Evolutionary conservation across 768 basidiomycete genomes (phyloP), one percentile per base, ranked within the genome.

Genomic region (Suillus discolor): DNA sequence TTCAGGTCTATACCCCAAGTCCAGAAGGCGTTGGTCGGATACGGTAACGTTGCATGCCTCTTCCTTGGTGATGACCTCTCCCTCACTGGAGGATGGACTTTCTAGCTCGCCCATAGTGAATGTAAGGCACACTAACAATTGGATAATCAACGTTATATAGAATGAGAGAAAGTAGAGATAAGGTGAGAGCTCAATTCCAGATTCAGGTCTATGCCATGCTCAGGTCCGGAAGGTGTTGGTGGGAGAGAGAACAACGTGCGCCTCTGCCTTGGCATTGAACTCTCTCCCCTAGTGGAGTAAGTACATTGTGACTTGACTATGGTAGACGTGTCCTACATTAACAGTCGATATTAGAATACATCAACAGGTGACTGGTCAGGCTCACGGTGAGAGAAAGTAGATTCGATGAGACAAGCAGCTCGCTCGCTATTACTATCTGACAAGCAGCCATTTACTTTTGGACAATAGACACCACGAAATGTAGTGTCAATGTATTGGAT

Each of bases 1-100:
- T 67, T 87, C 83, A 60, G 81, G 79, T 68, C 80, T 82, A 71
- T 87, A 87, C 12, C 85, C 86, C 20, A 87, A 80, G 51, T 84
- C 82, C 54, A 80, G 77, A 61, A 85, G 75, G 36, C 83, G 79
- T 66, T 77, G 73, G 73, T 87, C 82, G 2, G 78, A 77, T 70
- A 2, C 12, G 55, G 63, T 55, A 25, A 71, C 74, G 45, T 38
- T 23, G 31, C 66, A 66, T 1, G 39, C 62, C 42, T 67, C 47
- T 42, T 60, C 68, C 25, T 42, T 67, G 8, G 55, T 31, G 38
- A 64, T 47, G 6, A 64, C 68, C 53, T 76, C 66, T 47, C 61
- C 64, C 63, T 66, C 71, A 55, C 68, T 65, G 2, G 61, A 55
- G n/a, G n/a, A 62, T 51, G 68, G 9, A 18, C 39, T 53, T 49